phyloP scores from a whole-genome alignment of 2,329 filamentous ascomycete species.

The Diaporthe velutina region DNA sequence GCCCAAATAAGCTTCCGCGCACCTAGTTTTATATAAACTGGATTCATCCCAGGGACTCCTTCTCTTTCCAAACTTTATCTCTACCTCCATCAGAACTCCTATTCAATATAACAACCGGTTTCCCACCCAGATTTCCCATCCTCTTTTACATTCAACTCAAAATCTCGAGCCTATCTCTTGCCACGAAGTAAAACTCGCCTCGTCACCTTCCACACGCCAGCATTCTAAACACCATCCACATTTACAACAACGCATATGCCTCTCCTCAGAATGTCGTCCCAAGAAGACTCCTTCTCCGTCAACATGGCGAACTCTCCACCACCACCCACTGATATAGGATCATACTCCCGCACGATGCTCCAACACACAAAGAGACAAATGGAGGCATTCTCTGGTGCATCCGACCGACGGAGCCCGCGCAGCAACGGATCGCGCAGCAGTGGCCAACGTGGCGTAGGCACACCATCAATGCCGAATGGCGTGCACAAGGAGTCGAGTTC shows the following conservation, averaged over 20 bases:
- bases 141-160: neutral
- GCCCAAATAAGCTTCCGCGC: conserved; percentile 26
- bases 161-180: neutral
- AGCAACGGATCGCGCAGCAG: conserved; percentile 19
- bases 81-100: neutral
- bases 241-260: conserved; percentile 31
- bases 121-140: neutral
- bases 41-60: conserved; percentile 15
- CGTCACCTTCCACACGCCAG: neutral
- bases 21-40: conserved; percentile 37
- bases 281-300: conserved; percentile 42
- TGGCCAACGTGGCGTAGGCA: conserved; percentile 28
- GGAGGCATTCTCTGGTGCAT: conserved; percentile 66
- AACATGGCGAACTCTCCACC: conserved; percentile 43
- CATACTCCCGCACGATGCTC: conserved; percentile 73
- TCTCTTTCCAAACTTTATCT: neutral
- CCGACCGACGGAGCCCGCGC: conserved; percentile 50
- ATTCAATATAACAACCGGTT: neutral
- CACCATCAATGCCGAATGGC: conserved; percentile 46
- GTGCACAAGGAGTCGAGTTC: conserved; percentile 34
- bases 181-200: neutral
- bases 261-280: conserved; percentile 43
- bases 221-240: neutral
- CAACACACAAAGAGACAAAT: conserved; percentile 76
- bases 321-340: conserved; percentile 47